These are phyloP conservation scores for Xylariaceae sp. DNA, from an alignment of 2,329 filamentous ascomycete species.

Conservation along the genomic window DNA sequence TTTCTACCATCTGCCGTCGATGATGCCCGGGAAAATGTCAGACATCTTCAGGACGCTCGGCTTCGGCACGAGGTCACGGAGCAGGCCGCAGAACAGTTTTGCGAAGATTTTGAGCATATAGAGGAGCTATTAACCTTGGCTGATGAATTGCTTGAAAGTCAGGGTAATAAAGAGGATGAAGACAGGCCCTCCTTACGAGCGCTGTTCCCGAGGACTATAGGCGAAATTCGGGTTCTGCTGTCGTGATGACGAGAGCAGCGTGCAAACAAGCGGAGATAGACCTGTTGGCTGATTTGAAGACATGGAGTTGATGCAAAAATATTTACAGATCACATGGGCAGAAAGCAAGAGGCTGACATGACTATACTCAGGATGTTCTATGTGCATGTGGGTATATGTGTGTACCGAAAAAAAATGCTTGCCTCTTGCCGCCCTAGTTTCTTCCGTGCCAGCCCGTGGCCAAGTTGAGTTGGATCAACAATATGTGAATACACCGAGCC, in stretches of 20 bases:
- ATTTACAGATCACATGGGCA: no score
- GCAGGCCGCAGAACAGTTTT: conserved; percentile 79
- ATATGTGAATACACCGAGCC: no score
- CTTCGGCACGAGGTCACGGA: conserved; percentile 76
- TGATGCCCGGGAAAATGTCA: conserved; percentile 82
- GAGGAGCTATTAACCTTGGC: conserved; percentile 49
- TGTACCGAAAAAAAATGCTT: not conserved
- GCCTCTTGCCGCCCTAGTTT: not conserved
- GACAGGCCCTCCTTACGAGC: conserved; percentile 37
- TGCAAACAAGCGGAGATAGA: no score
- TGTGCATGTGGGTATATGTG: not conserved
- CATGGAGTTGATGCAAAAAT: no score
- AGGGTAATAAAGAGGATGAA: conserved; percentile 19
- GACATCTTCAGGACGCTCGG: conserved; percentile 67
- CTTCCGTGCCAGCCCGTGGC: not conserved
- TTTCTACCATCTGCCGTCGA: conserved; percentile 92
- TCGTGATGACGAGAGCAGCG: conserved; percentile 35
- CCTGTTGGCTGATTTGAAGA: no score
- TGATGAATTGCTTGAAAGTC: conserved; percentile 36
- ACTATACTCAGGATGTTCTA: not conserved
- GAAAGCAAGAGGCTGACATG: no score
- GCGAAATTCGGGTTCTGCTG: conserved; percentile 59
- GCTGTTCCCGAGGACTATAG: conserved; percentile 57
- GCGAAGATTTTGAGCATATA: conserved; percentile 71
- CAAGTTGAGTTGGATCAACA: no score